Percentiles rank a stretch among this genome's conserved stretches.
Evolutionary conservation across 179 eudicot species (phyloP).

Genomic region (Actinidia chinensis): DNA sequence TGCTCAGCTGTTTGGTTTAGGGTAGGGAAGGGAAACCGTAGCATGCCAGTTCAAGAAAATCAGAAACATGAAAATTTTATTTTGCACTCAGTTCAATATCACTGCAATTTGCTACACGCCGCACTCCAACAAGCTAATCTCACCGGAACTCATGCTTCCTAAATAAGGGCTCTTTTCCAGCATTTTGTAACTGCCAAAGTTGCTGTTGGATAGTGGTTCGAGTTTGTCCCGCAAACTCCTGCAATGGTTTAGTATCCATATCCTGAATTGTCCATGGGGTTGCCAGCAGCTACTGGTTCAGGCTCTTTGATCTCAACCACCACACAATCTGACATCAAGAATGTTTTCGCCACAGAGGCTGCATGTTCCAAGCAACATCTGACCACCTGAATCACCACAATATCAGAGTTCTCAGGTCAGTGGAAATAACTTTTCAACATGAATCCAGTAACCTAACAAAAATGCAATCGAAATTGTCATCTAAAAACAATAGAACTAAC

Average conservation of each 20-base stretch:
- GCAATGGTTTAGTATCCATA: slow-evolving; percentile 22
- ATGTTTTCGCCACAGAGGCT: slow-evolving; percentile 89
- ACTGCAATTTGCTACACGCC: slow-evolving; percentile 4
- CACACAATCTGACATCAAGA: slow-evolving; percentile 94
- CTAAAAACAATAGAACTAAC: background rate
- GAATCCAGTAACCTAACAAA: background rate
- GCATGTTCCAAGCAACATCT: slow-evolving; percentile 98
- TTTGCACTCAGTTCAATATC: slow-evolving; percentile 3
- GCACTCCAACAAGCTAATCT: slow-evolving; percentile 8
- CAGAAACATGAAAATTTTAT: background rate
- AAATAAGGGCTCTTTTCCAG: background rate
- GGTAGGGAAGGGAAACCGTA: too few species aligned
- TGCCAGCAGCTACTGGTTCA: slow-evolving; percentile 52
- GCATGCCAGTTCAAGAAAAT: too few species aligned
- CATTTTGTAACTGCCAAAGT: background rate
- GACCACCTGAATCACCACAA: slow-evolving; percentile 57
- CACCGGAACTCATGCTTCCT: slow-evolving; percentile 3
- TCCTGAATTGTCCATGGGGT: slow-evolving; percentile 85
- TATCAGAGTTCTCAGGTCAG: background rate
- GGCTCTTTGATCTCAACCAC: slow-evolving; percentile 97
- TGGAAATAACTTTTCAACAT: background rate
- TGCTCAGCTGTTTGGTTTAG: too few species aligned
- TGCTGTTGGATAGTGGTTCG: background rate
- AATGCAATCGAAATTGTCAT: background rate
- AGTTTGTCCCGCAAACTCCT: background rate